phyloP scores from a whole-genome alignment of 495 filamentous ascomycete species.

The Aspergillus baeticus region DNA sequence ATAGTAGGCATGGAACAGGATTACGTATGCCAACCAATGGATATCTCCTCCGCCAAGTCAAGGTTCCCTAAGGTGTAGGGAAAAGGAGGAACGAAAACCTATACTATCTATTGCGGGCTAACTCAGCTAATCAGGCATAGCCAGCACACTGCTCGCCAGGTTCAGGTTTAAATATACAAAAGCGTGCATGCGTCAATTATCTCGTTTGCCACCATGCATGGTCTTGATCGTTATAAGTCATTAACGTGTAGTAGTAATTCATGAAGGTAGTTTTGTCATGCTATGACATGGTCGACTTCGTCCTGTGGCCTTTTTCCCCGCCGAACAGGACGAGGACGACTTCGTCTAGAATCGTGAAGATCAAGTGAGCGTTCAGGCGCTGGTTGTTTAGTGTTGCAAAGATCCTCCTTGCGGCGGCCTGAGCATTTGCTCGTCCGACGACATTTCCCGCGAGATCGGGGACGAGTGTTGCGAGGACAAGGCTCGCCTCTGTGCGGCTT shows the following conservation, averaged over 20 bases:
- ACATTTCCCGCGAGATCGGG: slow-evolving; percentile 83
- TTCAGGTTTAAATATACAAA: neutral
- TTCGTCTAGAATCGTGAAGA: slow-evolving; percentile 79
- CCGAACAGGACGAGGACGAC: slow-evolving; percentile 71
- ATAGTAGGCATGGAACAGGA: neutral
- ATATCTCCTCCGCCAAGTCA: no score
- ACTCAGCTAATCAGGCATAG: no score
- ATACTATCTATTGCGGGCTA: no score
- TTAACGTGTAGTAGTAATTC: neutral
- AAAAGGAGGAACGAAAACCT: no score
- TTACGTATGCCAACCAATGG: no score
- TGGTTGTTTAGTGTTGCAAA: slow-evolving; percentile 81
- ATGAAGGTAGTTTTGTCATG: neutral
- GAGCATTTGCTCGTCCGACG: slow-evolving; percentile 79
- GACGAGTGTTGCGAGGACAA: slow-evolving; percentile 77
- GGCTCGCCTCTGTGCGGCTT: slow-evolving; percentile 67
- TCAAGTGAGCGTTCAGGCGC: slow-evolving; percentile 66
- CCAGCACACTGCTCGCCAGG: neutral
- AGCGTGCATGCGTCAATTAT: no score
- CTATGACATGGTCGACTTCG: slow-evolving; percentile 4
- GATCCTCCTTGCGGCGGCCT: slow-evolving; percentile 74
- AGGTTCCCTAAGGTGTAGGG: no score
- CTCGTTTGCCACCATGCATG: no score
- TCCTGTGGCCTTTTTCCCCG: slow-evolving; percentile 27
- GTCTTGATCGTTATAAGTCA: neutral